phyloP scores from a whole-genome alignment of 495 filamentous ascomycete species.

The Annulohypoxylon maeteangense region DNA sequence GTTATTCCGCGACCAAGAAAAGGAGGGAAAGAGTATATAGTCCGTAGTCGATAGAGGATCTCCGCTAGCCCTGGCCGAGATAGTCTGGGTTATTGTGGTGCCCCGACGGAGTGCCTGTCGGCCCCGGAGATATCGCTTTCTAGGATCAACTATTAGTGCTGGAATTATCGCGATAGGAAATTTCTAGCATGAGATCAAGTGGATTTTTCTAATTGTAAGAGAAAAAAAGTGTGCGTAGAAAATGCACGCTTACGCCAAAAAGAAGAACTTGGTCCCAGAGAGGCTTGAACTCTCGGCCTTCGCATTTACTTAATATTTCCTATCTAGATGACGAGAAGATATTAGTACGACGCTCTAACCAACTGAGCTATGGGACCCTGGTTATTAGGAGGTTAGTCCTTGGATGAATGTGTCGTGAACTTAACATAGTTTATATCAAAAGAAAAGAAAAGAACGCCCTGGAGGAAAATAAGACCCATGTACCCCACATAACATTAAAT shows the following conservation, averaged over 20 bases:
- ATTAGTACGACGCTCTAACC: constrained; percentile 1
- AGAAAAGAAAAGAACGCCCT: neutral
- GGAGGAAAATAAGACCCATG: neutral
- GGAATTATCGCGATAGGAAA: neutral
- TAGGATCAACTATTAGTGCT: neutral
- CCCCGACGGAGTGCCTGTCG: neutral
- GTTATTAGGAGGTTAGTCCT: neutral
- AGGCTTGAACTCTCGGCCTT: neutral
- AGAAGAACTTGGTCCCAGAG: neutral
- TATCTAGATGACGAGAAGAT: neutral
- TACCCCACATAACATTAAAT: neutral
- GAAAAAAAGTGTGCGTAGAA: neutral
- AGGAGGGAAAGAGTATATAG: no score
- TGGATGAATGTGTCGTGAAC: neutral
- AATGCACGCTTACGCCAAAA: neutral
- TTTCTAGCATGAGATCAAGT: no score
- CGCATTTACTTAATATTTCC: neutral
- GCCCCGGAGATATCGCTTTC: neutral
- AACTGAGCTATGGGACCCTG: neutral
- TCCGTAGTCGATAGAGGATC: neutral
- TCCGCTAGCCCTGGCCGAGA: neutral
- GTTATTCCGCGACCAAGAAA: no score
- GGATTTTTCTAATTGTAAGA: no score
- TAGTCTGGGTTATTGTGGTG: neutral
- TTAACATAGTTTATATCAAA: neutral